A percentile compares a stretch with the other conserved stretches of the same genome.
Evolutionary conservation across 257 asterid genomes (phyloP).

Genomic region (Ballota nigra): DNA sequence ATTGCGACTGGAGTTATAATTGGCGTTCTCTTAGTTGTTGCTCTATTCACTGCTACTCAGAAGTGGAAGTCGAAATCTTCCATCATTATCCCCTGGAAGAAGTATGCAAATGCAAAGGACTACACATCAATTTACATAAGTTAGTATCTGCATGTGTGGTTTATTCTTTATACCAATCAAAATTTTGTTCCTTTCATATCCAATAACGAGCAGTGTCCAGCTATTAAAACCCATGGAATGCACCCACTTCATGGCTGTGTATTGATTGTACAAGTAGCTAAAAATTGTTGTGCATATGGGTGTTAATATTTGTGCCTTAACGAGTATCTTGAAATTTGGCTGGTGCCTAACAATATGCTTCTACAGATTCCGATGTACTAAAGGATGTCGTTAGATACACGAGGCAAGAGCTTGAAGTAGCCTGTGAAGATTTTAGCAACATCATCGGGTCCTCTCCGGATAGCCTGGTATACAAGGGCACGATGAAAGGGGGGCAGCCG

Average conservation of each 20-base stretch:
- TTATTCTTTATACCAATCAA: not conserved
- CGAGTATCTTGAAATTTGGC: not conserved
- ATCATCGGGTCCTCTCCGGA: slow-evolving; percentile 63
- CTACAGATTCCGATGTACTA: slow-evolving; percentile 71
- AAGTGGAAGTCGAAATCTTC: slow-evolving; percentile 60
- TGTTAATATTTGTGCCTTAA: too few relatives aligned
- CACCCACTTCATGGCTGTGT: too few relatives aligned
- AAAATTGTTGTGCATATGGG: too few relatives aligned
- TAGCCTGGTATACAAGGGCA: slow-evolving; percentile 82
- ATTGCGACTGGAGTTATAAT: slow-evolving; percentile 65
- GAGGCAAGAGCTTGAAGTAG: slow-evolving; percentile 78
- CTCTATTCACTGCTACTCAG: slow-evolving; percentile 48
- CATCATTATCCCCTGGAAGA: slow-evolving; percentile 73
- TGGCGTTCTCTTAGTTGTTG: slow-evolving; percentile 51
- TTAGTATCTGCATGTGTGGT: slow-evolving; percentile 21
- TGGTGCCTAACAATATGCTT: not conserved
- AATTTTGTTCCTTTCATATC: not conserved
- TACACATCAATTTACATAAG: slow-evolving; percentile 56
- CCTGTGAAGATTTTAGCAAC: slow-evolving; percentile 97
- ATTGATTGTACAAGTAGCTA: too few relatives aligned
- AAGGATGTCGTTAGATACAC: slow-evolving; percentile 63
- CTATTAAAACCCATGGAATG: too few relatives aligned
- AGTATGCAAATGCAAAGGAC: slow-evolving; percentile 63
- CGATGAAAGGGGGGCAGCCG: slow-evolving; percentile 61
- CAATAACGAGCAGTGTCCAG: not conserved